Base-by-base conservation (phyloP, 2,329 filamentous ascomycete species). In the Cucurbitaria berberidis region DNA sequence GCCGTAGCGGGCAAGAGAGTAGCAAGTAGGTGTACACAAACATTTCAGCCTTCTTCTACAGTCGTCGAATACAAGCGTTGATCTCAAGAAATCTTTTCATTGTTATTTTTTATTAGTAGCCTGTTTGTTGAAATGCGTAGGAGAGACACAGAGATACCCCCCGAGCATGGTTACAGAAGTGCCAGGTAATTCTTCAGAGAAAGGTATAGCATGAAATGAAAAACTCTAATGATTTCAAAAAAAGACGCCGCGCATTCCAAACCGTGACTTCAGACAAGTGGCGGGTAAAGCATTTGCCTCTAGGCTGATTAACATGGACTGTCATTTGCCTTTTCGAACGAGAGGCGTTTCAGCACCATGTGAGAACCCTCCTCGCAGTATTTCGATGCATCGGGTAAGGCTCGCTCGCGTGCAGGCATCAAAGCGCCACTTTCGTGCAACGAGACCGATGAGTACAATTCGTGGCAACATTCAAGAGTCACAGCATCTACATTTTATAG, bases 21-120 rank as follows among this genome's bases (percentile, higher is more conserved):
- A 53, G 36, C 38, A 36, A 49, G 61, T 57, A 62, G 59, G 58
- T 63, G 58, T 59, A 66, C 60, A 63, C 54, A 53, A 61, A 56
- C 41, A 29, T 48, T 50, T 60, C 68, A 62, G 51, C 57, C 59
- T 66, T 70, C 65, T 65, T 57, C 57, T 67, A 67, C 66, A 71
- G 66, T 70, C 65, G 63, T 68, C 70, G 59, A 69, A 73, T 72
- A 72, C 65, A 70, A 73, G 67, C 60, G 64, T 73, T 73, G 64
- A 67, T 67, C 62, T 64, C 53, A 61, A 67, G 56, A 65, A 18
- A 43, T 59, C 60, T 56, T 60, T 54, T 46, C 21, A 50, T 57
- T 55, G 47, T 51, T 55, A 16, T 51, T 60, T 54, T 57, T 38
- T 15, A 55, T 34, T 45, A 11, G n/a, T n/a, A 48, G 32, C n/a